Conservation (phyloP, 192 early-diverging fungal species). For the Entomortierella parvispora region DNA sequence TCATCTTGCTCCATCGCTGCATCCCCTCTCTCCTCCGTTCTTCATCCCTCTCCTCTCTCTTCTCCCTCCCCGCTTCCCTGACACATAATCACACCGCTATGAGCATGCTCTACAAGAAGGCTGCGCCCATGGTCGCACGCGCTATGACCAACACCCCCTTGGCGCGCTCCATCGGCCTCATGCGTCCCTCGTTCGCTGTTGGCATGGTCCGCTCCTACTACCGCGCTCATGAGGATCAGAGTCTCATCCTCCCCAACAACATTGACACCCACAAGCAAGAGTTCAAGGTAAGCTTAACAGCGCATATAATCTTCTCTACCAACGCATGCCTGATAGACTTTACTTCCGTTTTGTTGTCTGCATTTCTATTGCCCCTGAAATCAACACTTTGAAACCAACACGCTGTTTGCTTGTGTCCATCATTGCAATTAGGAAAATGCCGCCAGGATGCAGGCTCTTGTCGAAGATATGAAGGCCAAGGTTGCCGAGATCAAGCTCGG, state of each 20-base stretch:
- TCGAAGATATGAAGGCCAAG: conserved; percentile 70
- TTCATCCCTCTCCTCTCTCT: conserved; percentile 1
- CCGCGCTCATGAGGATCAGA: conserved; percentile 59
- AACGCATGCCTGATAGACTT: no score
- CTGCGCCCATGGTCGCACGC: conserved; percentile 38
- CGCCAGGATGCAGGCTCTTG: conserved; percentile 70
- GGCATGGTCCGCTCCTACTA: conserved; percentile 44
- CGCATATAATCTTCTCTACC: no score
- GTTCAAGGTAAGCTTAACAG: conserved; percentile 85
- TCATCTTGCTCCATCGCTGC: neutral
- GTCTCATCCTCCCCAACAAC: conserved; percentile 73
- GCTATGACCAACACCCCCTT: conserved; percentile 24
- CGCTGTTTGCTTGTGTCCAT: neutral
- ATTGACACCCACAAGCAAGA: conserved; percentile 72
- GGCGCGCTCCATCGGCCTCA: conserved; percentile 28
- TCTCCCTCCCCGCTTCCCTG: conserved; percentile 1
- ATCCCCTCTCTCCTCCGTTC: conserved; percentile 4
- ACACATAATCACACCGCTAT: conserved; percentile 7
- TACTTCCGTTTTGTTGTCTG: neutral
- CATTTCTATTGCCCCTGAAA: neutral
- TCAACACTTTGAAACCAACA: neutral
- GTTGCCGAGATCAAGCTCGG: conserved; percentile 81
- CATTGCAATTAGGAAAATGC: conserved; percentile 74
- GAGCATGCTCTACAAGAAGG: conserved; percentile 49
- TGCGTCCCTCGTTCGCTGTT: conserved; percentile 47